Evolutionary conservation across 2,329 filamentous ascomycete species (phyloP).

Genomic region (Fusarium nygamai): DNA sequence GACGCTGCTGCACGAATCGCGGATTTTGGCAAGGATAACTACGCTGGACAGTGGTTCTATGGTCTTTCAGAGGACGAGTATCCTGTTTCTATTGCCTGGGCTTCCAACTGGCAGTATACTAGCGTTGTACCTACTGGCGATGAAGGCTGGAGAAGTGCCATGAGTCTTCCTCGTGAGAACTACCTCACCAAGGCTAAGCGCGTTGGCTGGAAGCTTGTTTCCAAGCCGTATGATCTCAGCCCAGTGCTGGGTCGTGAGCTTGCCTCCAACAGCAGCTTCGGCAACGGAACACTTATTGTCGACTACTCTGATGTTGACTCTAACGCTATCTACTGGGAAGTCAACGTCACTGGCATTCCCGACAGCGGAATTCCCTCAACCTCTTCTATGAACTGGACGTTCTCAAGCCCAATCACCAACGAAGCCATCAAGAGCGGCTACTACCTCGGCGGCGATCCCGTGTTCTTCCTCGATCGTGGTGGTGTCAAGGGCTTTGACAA

Average conservation of each 20-base stretch:
- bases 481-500: constrained; percentile 44
- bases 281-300: constrained; percentile 58
- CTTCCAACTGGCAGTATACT: constrained; percentile 50
- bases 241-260: constrained; percentile 58
- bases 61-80: constrained; percentile 35
- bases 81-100: constrained; percentile 49
- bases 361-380: constrained; percentile 18
- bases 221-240: constrained; percentile 58
- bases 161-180: constrained; percentile 56
- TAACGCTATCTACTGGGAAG: constrained; percentile 64
- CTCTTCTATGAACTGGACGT: constrained; percentile 45
- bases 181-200: constrained; percentile 62
- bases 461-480: constrained; percentile 45
- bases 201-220: constrained; percentile 62
- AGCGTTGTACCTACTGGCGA: constrained; percentile 43
- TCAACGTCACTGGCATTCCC: constrained; percentile 57
- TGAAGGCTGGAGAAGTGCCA: constrained; percentile 47
- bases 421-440: constrained; percentile 43
- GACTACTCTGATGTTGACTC: constrained; percentile 56
- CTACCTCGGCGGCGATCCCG: constrained; percentile 40
- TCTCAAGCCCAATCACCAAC: constrained; percentile 37
- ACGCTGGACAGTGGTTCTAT: constrained; percentile 50
- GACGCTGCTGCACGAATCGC: constrained; percentile 43
- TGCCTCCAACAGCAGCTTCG: constrained; percentile 54
- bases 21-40: constrained; percentile 52